Evolutionary conservation across 108 stramenopile species (phyloP), one percentile per base, ranked within the genome.

Genomic region (Craspedostauros australis): DNA sequence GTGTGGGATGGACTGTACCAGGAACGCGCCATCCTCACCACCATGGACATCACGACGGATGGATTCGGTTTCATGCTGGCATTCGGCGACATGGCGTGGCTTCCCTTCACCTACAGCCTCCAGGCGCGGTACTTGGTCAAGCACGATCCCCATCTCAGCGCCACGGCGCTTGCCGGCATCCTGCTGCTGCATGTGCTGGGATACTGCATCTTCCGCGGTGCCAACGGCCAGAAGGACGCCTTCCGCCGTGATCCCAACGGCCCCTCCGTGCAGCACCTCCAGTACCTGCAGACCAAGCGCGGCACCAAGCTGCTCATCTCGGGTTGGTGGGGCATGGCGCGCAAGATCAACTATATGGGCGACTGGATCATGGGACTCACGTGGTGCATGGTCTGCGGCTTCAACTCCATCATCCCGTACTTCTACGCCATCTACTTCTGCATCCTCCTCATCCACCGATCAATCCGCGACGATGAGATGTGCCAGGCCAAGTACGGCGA

Each of bases 31-130:
- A 98, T 99, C 33, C 66, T 99, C 9, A 96, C 96, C 26, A 99
- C 96, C 38, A 98, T 99, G 98, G 98, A 99, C 67, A 96, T 99
- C 59, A 99, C 96, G 27, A 98, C 95, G 24, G 98, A 99, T 73
- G 98, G 98, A 27, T 98, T 99, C 75, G 98, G 98, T 15, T 96
- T 84, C 72, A 99, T 99, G 98, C 84, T 99, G 20, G 69, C 65
- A 14, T 98, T 97, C 73, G 98, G 98, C 14, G 98, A 99, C 64
- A 73, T 99, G 37, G 90, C 91, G n/a, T 99, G 98, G 98, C 95
- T 99, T 3, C 98, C 98, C 1, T 97, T 98, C 62, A 93, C 93
- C 4, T 99, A 98, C 74, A 74, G 73, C 40, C 48, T 97, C 12
- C 96, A 96, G 46, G 91, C 92, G 43, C 64, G 92, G 5, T 97